Evolutionary conservation across 306 rosid species (phyloP).

Genomic region (cucumber (Cucumis sativus)): DNA sequence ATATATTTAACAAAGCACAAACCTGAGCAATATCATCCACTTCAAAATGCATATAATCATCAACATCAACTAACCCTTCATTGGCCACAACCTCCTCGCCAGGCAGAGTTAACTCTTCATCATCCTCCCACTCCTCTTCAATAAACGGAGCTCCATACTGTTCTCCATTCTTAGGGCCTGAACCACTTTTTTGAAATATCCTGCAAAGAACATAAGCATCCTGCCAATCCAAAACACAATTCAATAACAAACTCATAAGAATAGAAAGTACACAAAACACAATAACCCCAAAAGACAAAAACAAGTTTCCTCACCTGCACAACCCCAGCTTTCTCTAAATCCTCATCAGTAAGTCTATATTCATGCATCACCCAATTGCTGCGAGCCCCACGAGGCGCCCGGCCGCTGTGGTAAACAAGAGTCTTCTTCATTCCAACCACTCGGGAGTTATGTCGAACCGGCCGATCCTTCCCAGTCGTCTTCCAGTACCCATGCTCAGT

Average conservation of each 20-base stretch:
- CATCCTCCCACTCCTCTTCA: slow-evolving; percentile 82
- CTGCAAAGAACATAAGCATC: slow-evolving; percentile 80
- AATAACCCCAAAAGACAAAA: neutral
- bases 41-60: slow-evolving; percentile 21
- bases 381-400: slow-evolving; percentile 67
- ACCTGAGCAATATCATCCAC: slow-evolving; percentile 47
- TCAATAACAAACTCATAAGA: neutral
- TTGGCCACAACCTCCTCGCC: slow-evolving; percentile 12
- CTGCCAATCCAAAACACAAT: slow-evolving; percentile 29
- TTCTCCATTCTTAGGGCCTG: slow-evolving; percentile 94
- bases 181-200: slow-evolving; percentile 90
- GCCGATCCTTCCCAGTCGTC: slow-evolving; percentile 87
- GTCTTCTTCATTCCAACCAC: slow-evolving; percentile 86
- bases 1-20: slow-evolving; percentile 5
- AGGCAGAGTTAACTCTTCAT: slow-evolving; percentile 22
- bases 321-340: slow-evolving; percentile 37
- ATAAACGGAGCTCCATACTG: slow-evolving; percentile 79
- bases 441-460: slow-evolving; percentile 20
- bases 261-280: neutral
- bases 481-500: slow-evolving; percentile 90
- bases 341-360: slow-evolving; percentile 49
- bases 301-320: slow-evolving; percentile 25
- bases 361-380: slow-evolving; percentile 99
- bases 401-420: slow-evolving; percentile 69
- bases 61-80: slow-evolving; percentile 5